Percentiles rank a stretch among this genome's conserved stretches.
These are phyloP conservation scores for Cyamopsis tetragonoloba DNA, from an alignment of 306 rosid species.

Conservation along the genomic window DNA sequence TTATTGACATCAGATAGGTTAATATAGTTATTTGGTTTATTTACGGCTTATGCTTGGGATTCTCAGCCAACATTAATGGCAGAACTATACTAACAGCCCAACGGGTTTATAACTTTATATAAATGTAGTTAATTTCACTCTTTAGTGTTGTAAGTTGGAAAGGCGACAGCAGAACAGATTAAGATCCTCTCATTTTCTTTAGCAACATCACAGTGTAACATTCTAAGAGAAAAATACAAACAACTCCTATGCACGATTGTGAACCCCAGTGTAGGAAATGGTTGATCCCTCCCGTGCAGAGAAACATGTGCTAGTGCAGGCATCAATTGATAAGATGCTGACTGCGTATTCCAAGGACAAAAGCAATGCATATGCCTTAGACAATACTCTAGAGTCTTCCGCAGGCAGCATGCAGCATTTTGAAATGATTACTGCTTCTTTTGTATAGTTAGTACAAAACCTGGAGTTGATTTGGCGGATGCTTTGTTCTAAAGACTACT, in stretches of 20 bases:
- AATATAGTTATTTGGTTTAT: background rate
- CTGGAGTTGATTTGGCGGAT: too few species aligned
- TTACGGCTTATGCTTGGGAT: background rate
- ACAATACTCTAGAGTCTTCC: background rate
- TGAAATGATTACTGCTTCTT: background rate
- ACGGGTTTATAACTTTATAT: background rate
- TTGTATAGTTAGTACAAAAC: too few species aligned
- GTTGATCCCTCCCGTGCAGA: background rate
- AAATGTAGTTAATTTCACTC: background rate
- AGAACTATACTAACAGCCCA: background rate
- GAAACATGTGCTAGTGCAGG: background rate
- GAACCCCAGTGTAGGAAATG: background rate
- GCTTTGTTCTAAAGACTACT: too few species aligned
- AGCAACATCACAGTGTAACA: background rate
- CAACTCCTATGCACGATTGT: background rate
- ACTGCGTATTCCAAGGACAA: background rate
- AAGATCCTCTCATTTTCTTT: background rate
- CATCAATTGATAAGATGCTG: conserved; percentile 4
- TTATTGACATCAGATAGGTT: background rate
- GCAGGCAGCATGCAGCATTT: background rate
- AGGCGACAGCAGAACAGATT: background rate
- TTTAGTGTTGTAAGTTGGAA: background rate
- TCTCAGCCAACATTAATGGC: background rate
- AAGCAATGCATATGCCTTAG: background rate
- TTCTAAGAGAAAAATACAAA: background rate